phyloP scores from a whole-genome alignment of 2,329 filamentous ascomycete species.

The Scytalidium lignicola region DNA sequence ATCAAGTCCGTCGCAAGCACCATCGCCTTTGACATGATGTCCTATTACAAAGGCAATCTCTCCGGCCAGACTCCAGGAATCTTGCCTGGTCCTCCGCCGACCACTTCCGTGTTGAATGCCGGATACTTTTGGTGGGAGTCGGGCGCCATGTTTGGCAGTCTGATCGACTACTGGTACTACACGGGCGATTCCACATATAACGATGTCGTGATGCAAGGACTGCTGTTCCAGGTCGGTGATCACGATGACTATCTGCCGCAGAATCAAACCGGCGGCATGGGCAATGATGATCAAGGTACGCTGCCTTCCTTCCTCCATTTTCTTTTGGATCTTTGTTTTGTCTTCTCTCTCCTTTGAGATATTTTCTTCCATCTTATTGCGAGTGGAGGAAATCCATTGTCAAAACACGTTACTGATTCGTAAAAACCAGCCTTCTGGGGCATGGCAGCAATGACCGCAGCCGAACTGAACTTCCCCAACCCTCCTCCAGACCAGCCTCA shows the following conservation, averaged over 20 bases:
- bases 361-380: no score
- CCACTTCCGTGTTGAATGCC: neutral
- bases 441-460: slow-evolving; percentile 62
- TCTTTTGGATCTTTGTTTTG: no score
- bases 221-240: slow-evolving; percentile 68
- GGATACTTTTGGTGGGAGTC: slow-evolving; percentile 23
- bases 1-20: slow-evolving; percentile 23
- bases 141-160: slow-evolving; percentile 55
- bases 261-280: slow-evolving; percentile 53
- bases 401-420: neutral
- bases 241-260: slow-evolving; percentile 70
- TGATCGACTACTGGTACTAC: slow-evolving; percentile 79
- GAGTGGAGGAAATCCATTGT: no score
- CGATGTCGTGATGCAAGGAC: slow-evolving; percentile 49
- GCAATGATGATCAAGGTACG: slow-evolving; percentile 60
- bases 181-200: slow-evolving; percentile 64
- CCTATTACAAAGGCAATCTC: slow-evolving; percentile 42
- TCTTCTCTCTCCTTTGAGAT: no score
- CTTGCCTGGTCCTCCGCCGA: slow-evolving; percentile 30
- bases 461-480: slow-evolving; percentile 58
- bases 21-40: slow-evolving; percentile 42
- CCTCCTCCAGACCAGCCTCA: slow-evolving; percentile 49
- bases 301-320: no score
- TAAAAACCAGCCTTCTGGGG: slow-evolving; percentile 71
- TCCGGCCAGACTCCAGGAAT: slow-evolving; percentile 43